phyloP scores from a whole-genome alignment of 2,329 filamentous ascomycete genomes.

The Aureobasidium subglaciale region DNA sequence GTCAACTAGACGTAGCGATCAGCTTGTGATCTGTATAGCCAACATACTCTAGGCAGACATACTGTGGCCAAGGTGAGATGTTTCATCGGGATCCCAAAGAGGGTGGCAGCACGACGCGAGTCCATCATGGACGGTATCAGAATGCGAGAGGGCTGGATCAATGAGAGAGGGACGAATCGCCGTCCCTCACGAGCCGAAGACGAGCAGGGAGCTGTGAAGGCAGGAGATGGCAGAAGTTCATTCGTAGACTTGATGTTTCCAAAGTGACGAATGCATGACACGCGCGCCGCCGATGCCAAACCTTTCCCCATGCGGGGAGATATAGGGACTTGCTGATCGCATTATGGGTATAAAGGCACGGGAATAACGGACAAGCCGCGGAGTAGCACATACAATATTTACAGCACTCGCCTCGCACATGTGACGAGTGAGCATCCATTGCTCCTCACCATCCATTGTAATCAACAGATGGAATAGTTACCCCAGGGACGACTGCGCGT shows the following conservation, averaged over 20 bases:
- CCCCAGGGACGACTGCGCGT: too few species aligned
- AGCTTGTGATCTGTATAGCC: slow-evolving; percentile 17
- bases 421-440: too few species aligned
- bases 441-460: too few species aligned
- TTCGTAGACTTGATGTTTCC: neutral
- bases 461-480: too few species aligned
- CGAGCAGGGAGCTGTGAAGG: neutral
- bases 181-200: neutral
- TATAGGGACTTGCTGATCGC: neutral
- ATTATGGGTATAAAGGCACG: neutral
- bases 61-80: slow-evolving; percentile 61
- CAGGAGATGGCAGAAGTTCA: neutral
- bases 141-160: neutral
- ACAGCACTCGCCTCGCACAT: too few species aligned
- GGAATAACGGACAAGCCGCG: neutral
- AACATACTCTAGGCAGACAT: slow-evolving; percentile 23
- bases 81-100: slow-evolving; percentile 57
- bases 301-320: neutral
- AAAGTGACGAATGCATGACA: neutral
- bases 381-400: too few species aligned
- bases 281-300: neutral
- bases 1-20: slow-evolving; percentile 52
- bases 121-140: slow-evolving; percentile 8
- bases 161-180: neutral
- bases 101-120: slow-evolving; percentile 23